Conservation (phyloP, 2,329 filamentous ascomycete species). For the Colletotrichum sansevieriae region DNA sequence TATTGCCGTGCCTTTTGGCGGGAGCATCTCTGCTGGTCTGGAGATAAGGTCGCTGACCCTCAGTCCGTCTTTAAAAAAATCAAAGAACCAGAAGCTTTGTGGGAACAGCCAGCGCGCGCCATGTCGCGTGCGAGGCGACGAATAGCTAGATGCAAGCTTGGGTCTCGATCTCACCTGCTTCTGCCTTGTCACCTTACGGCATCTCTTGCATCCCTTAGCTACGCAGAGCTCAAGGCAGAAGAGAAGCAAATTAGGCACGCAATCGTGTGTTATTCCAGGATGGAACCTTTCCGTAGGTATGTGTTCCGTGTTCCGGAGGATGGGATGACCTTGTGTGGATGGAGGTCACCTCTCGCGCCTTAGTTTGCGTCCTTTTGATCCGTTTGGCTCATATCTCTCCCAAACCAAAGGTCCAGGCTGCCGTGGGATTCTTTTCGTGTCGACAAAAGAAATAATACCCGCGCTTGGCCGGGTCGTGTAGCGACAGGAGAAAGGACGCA, state of each 20-base stretch:
- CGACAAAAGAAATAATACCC: constrained; percentile 27
- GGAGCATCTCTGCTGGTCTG: constrained; percentile 9
- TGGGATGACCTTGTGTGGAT: constrained; percentile 24
- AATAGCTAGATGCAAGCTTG: constrained; percentile 10
- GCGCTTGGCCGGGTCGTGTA: neutral
- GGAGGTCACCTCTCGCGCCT: constrained; percentile 8
- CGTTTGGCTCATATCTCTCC: constrained; percentile 21
- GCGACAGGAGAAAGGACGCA: constrained; percentile 1
- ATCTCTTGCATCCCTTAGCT: neutral
- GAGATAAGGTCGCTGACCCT: constrained; percentile 30
- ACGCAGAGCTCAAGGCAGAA: neutral
- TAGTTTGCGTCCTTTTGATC: constrained; percentile 25
- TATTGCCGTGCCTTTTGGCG: constrained; percentile 16
- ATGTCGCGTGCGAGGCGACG: constrained; percentile 13
- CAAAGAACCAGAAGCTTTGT: constrained; percentile 7
- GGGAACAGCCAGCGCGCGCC: constrained; percentile 1
- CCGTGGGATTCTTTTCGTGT: constrained; percentile 10
- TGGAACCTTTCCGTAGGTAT: neutral
- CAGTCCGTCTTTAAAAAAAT: constrained; percentile 6
- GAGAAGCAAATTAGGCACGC: no score
- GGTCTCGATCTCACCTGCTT: constrained; percentile 7
- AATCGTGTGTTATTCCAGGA: neutral
- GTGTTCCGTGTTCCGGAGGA: constrained; percentile 30
- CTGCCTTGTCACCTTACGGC: constrained; percentile 1
- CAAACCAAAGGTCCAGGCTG: constrained; percentile 25